These are phyloP conservation scores for Globisporangium rhizosaccharum DNA, from an alignment of 352 stramenopile species.

Conservation along the genomic window DNA sequence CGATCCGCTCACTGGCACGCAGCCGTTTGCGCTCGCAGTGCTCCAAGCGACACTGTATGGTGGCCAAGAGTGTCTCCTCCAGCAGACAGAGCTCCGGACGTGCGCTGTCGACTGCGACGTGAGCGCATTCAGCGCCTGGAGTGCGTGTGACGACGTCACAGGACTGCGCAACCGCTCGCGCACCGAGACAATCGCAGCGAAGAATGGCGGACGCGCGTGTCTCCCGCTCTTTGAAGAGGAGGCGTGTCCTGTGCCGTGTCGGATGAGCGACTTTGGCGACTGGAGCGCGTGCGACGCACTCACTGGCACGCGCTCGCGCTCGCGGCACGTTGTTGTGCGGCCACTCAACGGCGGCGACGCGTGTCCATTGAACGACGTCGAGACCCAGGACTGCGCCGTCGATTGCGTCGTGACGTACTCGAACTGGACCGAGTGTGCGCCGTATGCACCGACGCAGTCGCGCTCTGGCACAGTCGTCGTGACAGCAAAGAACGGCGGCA, in stretches of 20 bases:
- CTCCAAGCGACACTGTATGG: conserved; percentile 25
- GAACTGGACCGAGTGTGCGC: conserved; percentile 22
- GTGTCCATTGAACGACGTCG: conserved; percentile 20
- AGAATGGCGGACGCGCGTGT: conserved; percentile 35
- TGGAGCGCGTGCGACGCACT: conserved; percentile 30
- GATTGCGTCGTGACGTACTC: conserved; percentile 41
- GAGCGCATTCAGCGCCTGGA: conserved; percentile 34
- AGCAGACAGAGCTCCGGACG: conserved; percentile 16
- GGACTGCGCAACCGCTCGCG: conserved; percentile 33
- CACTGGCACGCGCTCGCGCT: conserved; percentile 18
- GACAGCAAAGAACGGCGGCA: conserved; percentile 1
- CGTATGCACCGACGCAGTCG: not conserved
- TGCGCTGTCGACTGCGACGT: conserved; percentile 42
- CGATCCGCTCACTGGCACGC: conserved; percentile 17
- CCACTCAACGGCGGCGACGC: conserved; percentile 28
- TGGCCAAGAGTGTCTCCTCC: conserved; percentile 20
- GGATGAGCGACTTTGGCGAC: conserved; percentile 22
- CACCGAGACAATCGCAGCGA: conserved; percentile 14
- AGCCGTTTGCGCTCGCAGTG: conserved; percentile 26
- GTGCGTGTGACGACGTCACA: conserved; percentile 21
- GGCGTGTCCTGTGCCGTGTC: conserved; percentile 40
- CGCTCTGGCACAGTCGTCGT: conserved; percentile 3
- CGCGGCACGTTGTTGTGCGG: conserved; percentile 19
- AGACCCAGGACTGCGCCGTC: conserved; percentile 23
- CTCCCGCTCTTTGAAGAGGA: conserved; percentile 18